phyloP scores from a whole-genome alignment of 2,329 filamentous ascomycete species.

The Trichoderma arundinaceum region DNA sequence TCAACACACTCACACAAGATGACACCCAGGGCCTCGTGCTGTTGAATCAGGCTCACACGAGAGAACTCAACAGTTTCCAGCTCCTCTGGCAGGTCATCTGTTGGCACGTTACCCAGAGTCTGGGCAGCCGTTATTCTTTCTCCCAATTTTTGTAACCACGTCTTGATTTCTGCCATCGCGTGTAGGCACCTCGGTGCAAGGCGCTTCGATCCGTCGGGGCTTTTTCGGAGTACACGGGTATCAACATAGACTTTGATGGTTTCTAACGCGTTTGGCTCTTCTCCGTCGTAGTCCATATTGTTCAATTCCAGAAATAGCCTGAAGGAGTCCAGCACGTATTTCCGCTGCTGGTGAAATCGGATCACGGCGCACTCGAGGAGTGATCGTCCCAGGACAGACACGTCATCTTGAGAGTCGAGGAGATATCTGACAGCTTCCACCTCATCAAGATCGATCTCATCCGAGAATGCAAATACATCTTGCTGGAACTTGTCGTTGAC shows the following conservation, averaged over 20 bases:
- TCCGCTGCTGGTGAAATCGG: constrained; percentile 84
- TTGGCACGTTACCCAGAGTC: constrained; percentile 70
- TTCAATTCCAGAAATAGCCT: constrained; percentile 77
- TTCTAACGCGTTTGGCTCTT: constrained; percentile 45
- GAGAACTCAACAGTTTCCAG: constrained; percentile 82
- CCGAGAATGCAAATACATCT: constrained; percentile 78
- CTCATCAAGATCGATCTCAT: constrained; percentile 90
- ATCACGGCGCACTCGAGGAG: constrained; percentile 81
- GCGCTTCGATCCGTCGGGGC: constrained; percentile 55
- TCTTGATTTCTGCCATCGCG: constrained; percentile 76
- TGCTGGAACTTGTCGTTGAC: constrained; percentile 90
- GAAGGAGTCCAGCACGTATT: constrained; percentile 81
- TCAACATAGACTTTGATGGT: constrained; percentile 46
- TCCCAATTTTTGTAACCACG: constrained; percentile 74
- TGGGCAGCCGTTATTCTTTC: constrained; percentile 78
- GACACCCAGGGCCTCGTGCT: constrained; percentile 87
- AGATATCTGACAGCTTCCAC: constrained; percentile 79
- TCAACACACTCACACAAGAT: constrained; percentile 81
- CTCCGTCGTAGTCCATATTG: constrained; percentile 58
- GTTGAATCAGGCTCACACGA: constrained; percentile 77
- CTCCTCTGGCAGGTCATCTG: constrained; percentile 61
- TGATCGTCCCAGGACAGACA: constrained; percentile 71
- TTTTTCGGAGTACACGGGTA: constrained; percentile 42
- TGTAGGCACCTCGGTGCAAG: constrained; percentile 77
- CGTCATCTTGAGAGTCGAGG: constrained; percentile 73